A percentile compares a stretch with the other conserved stretches of the same genome.
phyloP scores from a whole-genome alignment of 78 protist species.

The Trichosphaerium sp. region DNA sequence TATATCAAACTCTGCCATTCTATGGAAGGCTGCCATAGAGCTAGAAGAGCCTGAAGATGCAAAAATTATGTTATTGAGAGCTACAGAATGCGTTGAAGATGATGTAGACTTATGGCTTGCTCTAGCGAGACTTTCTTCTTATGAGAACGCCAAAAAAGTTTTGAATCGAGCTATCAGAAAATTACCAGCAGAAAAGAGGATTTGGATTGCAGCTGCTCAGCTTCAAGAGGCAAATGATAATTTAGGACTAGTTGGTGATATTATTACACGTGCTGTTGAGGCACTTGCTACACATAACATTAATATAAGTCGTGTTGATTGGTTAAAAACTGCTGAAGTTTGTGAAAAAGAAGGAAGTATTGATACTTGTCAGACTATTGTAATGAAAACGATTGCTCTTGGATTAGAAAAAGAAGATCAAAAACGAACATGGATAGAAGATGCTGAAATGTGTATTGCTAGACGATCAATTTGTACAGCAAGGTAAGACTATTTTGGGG shows the following conservation, averaged over 20 bases:
- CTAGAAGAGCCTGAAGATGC: conserved; percentile 79
- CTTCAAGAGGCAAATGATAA: conserved; percentile 81
- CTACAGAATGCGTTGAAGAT: conserved; percentile 76
- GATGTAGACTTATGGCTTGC: conserved; percentile 93
- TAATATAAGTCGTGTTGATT: conserved; percentile 59
- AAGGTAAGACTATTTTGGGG: too few relatives aligned
- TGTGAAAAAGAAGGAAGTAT: conserved; percentile 36
- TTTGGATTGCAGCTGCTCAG: conserved; percentile 93
- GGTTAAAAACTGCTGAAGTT: conserved; percentile 68
- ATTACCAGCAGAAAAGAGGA: conserved; percentile 55
- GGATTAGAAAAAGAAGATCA: conserved; percentile 81
- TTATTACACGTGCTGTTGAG: conserved; percentile 26
- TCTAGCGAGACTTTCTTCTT: conserved; percentile 81
- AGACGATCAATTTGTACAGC: conserved; percentile 38
- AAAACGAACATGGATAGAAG: conserved; percentile 73
- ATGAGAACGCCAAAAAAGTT: conserved; percentile 72
- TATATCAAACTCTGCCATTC: conserved; percentile 70
- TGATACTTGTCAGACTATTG: conserved; percentile 55
- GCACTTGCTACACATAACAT: conserved; percentile 26
- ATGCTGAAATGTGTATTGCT: conserved; percentile 60
- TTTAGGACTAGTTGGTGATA: conserved; percentile 12
- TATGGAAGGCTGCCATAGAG: conserved; percentile 92
- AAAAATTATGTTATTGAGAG: conserved; percentile 65
- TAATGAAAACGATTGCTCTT: conserved; percentile 41
- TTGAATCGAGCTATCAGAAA: conserved; percentile 70